Percentiles rank a stretch among this genome's conserved stretches.
phyloP scores from a whole-genome alignment of 2,329 filamentous ascomycete genomes.

The Pseudogymnoascus destructans region DNA sequence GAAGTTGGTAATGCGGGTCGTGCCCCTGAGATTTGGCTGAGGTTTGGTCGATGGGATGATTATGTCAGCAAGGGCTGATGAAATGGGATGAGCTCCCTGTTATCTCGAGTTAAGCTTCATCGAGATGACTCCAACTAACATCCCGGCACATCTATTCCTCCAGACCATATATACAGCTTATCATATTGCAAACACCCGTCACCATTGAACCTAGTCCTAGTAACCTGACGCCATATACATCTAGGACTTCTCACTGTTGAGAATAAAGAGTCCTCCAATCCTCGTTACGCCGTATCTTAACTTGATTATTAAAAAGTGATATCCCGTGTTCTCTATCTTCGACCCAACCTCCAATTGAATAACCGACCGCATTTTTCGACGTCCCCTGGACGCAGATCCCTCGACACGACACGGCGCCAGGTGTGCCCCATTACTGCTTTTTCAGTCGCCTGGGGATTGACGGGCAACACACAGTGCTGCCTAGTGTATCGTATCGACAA shows the following conservation, averaged over 20 bases:
- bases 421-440: background rate
- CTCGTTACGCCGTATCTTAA: background rate
- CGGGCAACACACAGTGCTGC: background rate
- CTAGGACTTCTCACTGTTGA: background rate
- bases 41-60: background rate
- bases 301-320: conserved; percentile 2
- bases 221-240: conserved; percentile 3
- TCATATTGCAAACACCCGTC: background rate
- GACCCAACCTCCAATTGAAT: background rate
- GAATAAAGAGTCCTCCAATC: background rate
- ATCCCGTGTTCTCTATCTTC: background rate
- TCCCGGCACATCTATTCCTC: background rate
- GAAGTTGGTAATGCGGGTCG: background rate
- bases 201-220: background rate
- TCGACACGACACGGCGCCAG: background rate
- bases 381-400: background rate
- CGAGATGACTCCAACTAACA: background rate
- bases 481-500: background rate
- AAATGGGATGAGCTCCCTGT: background rate
- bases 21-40: background rate
- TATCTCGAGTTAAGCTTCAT: background rate
- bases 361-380: background rate
- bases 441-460: background rate
- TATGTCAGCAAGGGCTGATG: background rate
- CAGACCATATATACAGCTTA: background rate